These are phyloP conservation scores for Tuber umbilicatum DNA, from an alignment of 495 filamentous ascomycete species.

Conservation along the genomic window DNA sequence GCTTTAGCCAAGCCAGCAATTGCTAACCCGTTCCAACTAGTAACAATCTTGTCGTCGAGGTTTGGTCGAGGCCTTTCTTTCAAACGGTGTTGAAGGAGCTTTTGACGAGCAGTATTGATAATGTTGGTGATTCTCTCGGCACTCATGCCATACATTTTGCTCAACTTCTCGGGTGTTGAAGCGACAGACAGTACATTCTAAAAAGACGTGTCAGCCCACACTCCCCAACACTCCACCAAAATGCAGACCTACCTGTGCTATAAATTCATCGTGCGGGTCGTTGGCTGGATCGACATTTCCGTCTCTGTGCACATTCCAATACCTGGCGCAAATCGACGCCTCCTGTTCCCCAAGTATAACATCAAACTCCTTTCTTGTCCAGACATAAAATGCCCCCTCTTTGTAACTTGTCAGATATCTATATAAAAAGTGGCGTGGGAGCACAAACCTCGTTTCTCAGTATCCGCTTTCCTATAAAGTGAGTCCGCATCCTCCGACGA, in stretches of 20 bases:
- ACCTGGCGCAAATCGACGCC: conserved; percentile 67
- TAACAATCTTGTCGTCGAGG: conserved; percentile 86
- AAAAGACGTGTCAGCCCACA: background rate
- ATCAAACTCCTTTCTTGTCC: conserved; percentile 83
- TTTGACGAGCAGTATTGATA: conserved; percentile 61
- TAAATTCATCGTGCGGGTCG: conserved; percentile 88
- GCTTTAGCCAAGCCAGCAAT: conserved; percentile 75
- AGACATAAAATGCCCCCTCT: conserved; percentile 93
- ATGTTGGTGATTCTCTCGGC: conserved; percentile 65
- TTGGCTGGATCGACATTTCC: conserved; percentile 81
- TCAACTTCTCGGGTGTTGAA: conserved; percentile 59
- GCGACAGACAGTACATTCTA: conserved; percentile 57
- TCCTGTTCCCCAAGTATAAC: conserved; percentile 65
- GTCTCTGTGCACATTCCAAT: conserved; percentile 79
- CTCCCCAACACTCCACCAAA: conserved; percentile 45
- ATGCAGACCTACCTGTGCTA: conserved; percentile 59
- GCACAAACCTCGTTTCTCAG: conserved; percentile 58
- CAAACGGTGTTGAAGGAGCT: conserved; percentile 66
- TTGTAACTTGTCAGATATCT: background rate
- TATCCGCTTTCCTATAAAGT: conserved; percentile 64
- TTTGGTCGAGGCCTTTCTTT: conserved; percentile 70
- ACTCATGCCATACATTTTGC: conserved; percentile 68
- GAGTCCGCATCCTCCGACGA: conserved; percentile 92
- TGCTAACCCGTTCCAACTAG: conserved; percentile 81
- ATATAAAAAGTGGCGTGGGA: background rate